These are phyloP conservation scores for Aspergillus campestris DNA, from an alignment of 495 filamentous ascomycete genomes.

Conservation along the genomic window DNA sequence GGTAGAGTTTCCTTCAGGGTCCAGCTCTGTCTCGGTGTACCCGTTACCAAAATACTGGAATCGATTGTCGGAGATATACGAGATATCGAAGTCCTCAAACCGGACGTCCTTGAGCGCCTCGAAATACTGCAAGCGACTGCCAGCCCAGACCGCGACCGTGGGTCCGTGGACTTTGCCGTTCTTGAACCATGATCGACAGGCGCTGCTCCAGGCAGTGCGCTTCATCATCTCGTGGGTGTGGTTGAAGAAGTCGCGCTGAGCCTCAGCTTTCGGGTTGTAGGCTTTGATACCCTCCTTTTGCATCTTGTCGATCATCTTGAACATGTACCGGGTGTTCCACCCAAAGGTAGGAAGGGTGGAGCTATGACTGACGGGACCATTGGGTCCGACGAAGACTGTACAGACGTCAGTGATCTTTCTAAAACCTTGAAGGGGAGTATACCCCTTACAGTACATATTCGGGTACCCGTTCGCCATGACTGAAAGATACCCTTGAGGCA, in stretches of 20 bases:
- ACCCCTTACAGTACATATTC: constrained; percentile 40
- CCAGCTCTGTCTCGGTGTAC: too few species aligned
- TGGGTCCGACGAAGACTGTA: constrained; percentile 26
- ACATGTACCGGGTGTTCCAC: constrained; percentile 32
- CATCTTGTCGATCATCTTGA: constrained; percentile 27
- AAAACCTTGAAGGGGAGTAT: too few species aligned
- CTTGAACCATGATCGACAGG: constrained; percentile 41
- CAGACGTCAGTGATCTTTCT: too few species aligned
- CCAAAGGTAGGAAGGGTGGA: constrained; percentile 26
- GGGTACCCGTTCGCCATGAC: constrained; percentile 45
- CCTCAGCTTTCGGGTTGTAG: constrained; percentile 12
- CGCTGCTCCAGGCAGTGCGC: constrained; percentile 30
- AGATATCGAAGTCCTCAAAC: constrained; percentile 40
- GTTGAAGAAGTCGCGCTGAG: constrained; percentile 28
- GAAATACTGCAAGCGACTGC: constrained; percentile 39
- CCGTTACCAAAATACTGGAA: constrained; percentile 20
- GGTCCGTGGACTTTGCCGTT: constrained; percentile 9
- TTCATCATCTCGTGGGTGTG: constrained; percentile 26
- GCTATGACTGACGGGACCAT: constrained; percentile 29
- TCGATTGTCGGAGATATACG: constrained; percentile 10
- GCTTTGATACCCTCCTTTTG: constrained; percentile 17
- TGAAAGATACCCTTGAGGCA: constrained; percentile 36
- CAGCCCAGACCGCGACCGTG: constrained; percentile 19
- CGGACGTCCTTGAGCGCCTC: constrained; percentile 39
- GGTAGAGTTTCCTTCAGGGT: too few species aligned